Evolutionary conservation across 768 basidiomycete species (phyloP), one percentile per base, ranked within the genome.

Genomic region (Mycena venus): DNA sequence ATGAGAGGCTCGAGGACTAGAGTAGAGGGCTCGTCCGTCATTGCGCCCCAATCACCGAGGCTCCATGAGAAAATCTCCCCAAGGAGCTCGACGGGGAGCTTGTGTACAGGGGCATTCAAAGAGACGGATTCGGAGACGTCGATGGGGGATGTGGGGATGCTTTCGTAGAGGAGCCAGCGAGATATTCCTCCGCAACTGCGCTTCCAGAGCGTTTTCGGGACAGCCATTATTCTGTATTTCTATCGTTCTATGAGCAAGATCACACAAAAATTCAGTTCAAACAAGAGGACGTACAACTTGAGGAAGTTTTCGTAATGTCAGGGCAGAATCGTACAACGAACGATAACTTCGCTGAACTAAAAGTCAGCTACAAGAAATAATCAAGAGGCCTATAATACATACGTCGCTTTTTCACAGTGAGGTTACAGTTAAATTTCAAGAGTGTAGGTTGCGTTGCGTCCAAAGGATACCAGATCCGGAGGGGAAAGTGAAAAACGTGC

Each of bases 31-130:
- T 76, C 72, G 36, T 70, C 65, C 6, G 68, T 53, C 71, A 68
- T 65, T 7, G 11, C 8, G 21, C 70, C 65, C 70, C 75, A 71
- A 25, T 75, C 70, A 10, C 68, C 58, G 5, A 76, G 72, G 21
- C 47, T 62, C 55, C 63, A 70, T 3, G 47, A 38, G 25, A 76
- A 76, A 21, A 76, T 73, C 53, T 76, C 75, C 2, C 68, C 75
- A 27, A 76, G 75, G 25, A 76, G 63, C 21, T 74, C 72, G n/a
- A 68, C 69, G 3, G 75, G 75, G 17, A 77, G 58, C 21, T 49
- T 61, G n/a, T 73, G 47, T 40, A 77, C 40, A 31, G 65, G 69
- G 6, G 67, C 63, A 29, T 55, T 64, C 44, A 44, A 55, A 12
- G 55, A 47, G 6, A 27, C 40, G 21, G 49, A 19, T 21, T 68